A percentile compares a stretch with the other conserved stretches of the same genome.
These are phyloP conservation scores for Hibiscus mutabilis DNA, from an alignment of 345 rosid genomes.

Conservation along the genomic window DNA sequence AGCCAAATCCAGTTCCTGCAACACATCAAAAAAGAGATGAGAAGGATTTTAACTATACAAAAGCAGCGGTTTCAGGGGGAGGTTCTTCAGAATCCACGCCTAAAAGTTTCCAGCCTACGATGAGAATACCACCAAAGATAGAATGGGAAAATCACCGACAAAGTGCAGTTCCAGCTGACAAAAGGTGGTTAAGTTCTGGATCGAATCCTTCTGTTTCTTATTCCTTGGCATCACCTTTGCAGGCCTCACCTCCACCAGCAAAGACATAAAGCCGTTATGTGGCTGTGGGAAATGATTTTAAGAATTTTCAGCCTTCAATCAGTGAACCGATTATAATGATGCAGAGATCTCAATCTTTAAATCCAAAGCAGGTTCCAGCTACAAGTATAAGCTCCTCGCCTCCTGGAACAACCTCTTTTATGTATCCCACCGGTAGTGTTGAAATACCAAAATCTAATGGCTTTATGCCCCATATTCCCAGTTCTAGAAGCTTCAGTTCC, in stretches of 20 bases:
- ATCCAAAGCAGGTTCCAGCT: slow-evolving; percentile 38
- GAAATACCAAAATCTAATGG: slow-evolving; percentile 58
- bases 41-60: slow-evolving; percentile 54
- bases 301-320: slow-evolving; percentile 38
- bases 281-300: slow-evolving; percentile 45
- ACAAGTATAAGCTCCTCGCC: slow-evolving; percentile 41
- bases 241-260: slow-evolving; percentile 39
- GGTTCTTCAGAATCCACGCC: slow-evolving; percentile 29
- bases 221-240: slow-evolving; percentile 49
- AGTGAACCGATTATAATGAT: slow-evolving; percentile 62
- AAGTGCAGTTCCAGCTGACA: slow-evolving; percentile 36
- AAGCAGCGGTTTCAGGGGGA: slow-evolving; percentile 25
- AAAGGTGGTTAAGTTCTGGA: slow-evolving; percentile 46
- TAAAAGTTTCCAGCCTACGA: slow-evolving; percentile 46
- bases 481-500: slow-evolving; percentile 35
- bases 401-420: slow-evolving; percentile 44
- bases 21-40: slow-evolving; percentile 58
- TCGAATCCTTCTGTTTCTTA: slow-evolving; percentile 38
- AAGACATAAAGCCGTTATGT: slow-evolving; percentile 48
- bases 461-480: slow-evolving; percentile 37
- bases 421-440: slow-evolving; percentile 40
- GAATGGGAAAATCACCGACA: slow-evolving; percentile 67
- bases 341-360: slow-evolving; percentile 64
- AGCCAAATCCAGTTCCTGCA: slow-evolving; percentile 14
- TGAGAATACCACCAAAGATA: slow-evolving; percentile 44